Base-by-base conservation (phyloP, 1,284 basidiomycete species). In the Microbotryomycetes sp. region DNA sequence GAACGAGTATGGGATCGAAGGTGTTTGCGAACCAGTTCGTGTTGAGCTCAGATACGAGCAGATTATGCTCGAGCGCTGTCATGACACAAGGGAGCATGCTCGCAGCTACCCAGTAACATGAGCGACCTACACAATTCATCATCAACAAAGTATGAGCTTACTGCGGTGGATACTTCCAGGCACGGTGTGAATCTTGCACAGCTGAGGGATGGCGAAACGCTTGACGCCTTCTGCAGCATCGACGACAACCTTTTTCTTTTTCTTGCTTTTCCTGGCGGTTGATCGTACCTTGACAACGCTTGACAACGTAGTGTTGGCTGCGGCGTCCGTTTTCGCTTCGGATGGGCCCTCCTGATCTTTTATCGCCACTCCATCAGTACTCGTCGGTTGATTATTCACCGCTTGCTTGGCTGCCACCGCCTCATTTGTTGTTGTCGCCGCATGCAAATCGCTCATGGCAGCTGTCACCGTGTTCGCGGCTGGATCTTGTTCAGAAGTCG, bases 31-130 rank as follows among this genome's bases (percentile, higher is more conserved):
- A 87, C 51, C 85, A 75, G 56, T 75, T 81, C n/a, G 81, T 80
- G 70, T 89, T 88, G 60, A 90, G 77, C 72, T 90, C 86, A 69
- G 86, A 86, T 45, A 84, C 82, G 30, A 89, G 78, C 29, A 90
- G 75, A 57, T 83, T 76, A 66, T 86, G 83, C 71, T 90, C 85
- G 57, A 90, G 78, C 67, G 83, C 80, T 63, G 78, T 79, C 66
- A 81, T 80, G 63, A 90, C 81, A 2, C 86, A 88, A 16, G 89
- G 88, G 4, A 90, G 70, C 45, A 88, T 77, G 62, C 84, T 77
- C 2, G 81, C 79, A 11, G 84, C 59, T 87, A 28, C 83, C 82
- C 80, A 2, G 80, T 81, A 73, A 86, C 88, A 64, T 15, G 53
- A 57, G 35, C 67, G 67, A 54, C 56, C 55, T 65, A 52, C 49